Evolutionary conservation across 805 yeast species (phyloP), one percentile per base, ranked within the genome.

Genomic region (Sugiyamaella mastotermitis): DNA sequence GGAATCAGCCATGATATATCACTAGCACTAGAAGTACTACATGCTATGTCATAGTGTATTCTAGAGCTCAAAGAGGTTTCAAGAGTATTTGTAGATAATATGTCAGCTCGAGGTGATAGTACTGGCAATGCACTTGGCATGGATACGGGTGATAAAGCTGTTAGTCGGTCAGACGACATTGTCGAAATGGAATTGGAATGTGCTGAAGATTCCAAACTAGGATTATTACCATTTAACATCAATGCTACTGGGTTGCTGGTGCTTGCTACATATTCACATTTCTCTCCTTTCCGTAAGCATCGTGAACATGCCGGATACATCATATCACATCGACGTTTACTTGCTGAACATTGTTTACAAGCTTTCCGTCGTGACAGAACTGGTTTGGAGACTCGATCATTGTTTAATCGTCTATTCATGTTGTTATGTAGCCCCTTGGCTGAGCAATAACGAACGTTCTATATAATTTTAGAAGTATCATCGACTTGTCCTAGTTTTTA

Each of bases 221-320:
- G 14, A 27, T 17, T 27, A 15, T 11, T 27, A 10, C 30, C 30
- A 15, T 10, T 20, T 19, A 35, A 9, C 25, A 27, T 16, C 16
- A 28, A 28, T 4, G 34, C 43, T 16, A 40, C 14, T 3, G 43
- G 43, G 21, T 40, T 40, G 22, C 34, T 32, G 7, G 43, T 35
- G 15, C 29, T 26, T 11, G 27, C 26, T 23, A 35, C 33, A 33
- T 46, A 46, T 13, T n/a, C 35, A 35, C 49, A 46, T 6, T 28
- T 20, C 16, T 23, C 28, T 14, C 45, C 46, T 27, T 47, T 33
- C 16, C 26, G 35, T 11, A 48, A 35, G 28, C 57, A 52, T 30
- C 53, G 39, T 9, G 44, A 31, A 35, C 57, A 52, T 3, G 53
- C 38, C 4, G 54, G 50, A 27, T 36, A 44, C 20, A 36, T 16